A percentile compares a stretch with the other conserved stretches of the same genome.
Conservation (phyloP, 1,284 basidiomycete species). For the Pseudozyma sp. region DNA sequence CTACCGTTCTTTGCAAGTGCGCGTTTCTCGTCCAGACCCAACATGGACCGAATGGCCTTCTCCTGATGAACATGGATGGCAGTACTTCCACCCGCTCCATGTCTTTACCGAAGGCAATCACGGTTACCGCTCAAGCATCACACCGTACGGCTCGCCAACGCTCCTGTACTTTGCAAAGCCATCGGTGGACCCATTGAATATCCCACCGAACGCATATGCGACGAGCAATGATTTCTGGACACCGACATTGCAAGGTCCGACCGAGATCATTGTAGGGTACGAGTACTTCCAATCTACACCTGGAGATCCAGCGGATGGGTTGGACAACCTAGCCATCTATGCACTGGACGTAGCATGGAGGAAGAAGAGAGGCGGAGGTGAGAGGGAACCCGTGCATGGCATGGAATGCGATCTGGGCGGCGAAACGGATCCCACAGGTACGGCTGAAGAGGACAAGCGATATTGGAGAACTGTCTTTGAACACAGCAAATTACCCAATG, state of each 20-base stretch:
- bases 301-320: conserved; percentile 54
- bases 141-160: conserved; percentile 53
- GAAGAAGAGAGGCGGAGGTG: conserved; percentile 24
- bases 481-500: conserved; percentile 55
- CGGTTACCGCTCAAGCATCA: conserved; percentile 36
- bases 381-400: conserved; percentile 28
- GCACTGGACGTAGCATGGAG: conserved; percentile 50
- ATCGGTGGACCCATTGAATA: conserved; percentile 32
- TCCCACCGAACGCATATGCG: conserved; percentile 43
- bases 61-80: conserved; percentile 53
- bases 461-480: conserved; percentile 53
- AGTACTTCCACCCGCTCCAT: conserved; percentile 60
- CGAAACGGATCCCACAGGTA: conserved; percentile 31
- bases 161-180: conserved; percentile 54
- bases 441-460: conserved; percentile 9
- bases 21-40: conserved; percentile 52
- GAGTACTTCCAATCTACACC: conserved; percentile 58
- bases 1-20: conserved; percentile 52
- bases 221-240: conserved; percentile 54
- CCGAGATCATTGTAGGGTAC: conserved; percentile 56
- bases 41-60: conserved; percentile 47
- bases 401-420: conserved; percentile 50
- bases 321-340: conserved; percentile 58
- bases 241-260: conserved; percentile 38
- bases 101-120: conserved; percentile 49